A percentile compares a stretch with the other conserved stretches of the same genome.
phyloP scores from a whole-genome alignment of 1,284 basidiomycete species.

The Pseudozyma sp. region DNA sequence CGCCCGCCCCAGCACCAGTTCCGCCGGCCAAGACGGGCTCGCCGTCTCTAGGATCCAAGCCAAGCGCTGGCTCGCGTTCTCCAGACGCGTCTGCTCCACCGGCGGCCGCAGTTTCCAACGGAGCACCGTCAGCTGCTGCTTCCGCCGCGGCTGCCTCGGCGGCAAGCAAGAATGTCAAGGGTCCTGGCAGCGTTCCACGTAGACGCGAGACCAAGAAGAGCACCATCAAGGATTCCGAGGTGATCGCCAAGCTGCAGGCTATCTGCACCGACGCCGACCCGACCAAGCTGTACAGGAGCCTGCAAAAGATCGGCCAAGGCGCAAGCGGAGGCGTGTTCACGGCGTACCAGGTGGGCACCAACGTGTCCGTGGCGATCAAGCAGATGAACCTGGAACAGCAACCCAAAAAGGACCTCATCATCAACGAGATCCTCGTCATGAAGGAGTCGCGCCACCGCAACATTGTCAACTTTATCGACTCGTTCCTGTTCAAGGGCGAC shows the following conservation, averaged over 20 bases:
- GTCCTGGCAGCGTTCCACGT: constrained; percentile 71
- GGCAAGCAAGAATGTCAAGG: constrained; percentile 26
- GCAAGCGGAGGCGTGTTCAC: constrained; percentile 98
- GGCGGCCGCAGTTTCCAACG: constrained; percentile 8
- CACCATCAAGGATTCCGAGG: constrained; percentile 82
- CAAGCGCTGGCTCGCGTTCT: constrained; percentile 7
- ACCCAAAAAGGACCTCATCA: constrained; percentile 99
- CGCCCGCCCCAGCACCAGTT: constrained; percentile 31
- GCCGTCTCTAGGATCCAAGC: constrained; percentile 20
- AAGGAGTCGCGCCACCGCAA: constrained; percentile 93
- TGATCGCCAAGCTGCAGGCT: constrained; percentile 87
- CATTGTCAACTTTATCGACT: constrained; percentile 99
- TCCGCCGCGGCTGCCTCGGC: constrained; percentile 9
- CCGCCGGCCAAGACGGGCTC: constrained; percentile 11
- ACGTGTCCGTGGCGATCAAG: constrained; percentile 95
- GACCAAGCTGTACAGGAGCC: constrained; percentile 87
- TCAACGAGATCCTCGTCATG: constrained; percentile 99
- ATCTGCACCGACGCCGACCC: constrained; percentile 99
- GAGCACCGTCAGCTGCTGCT: constrained; percentile 7
- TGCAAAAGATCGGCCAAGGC: constrained; percentile 97
- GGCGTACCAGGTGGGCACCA: constrained; percentile 93
- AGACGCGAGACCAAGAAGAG: constrained; percentile 80
- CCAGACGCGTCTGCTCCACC: constrained; percentile 5
- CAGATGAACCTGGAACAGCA: constrained; percentile 99
- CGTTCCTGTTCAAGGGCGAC: constrained; percentile 96